Base-by-base conservation (phyloP, 1,139 yeast genomes). In the Yamadazyma pseudoaaseri region DNA sequence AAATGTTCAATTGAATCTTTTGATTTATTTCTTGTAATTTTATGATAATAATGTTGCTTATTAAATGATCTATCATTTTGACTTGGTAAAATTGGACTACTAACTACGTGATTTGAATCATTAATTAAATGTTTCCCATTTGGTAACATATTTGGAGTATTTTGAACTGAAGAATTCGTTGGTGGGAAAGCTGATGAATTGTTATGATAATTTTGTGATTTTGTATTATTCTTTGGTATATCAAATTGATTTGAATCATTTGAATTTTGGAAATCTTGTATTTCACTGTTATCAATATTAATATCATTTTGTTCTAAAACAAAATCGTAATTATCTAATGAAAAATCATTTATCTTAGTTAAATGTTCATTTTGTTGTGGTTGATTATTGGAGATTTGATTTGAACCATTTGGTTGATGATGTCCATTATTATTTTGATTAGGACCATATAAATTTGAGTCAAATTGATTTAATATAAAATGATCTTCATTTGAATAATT, bases 11-110 rank as follows among this genome's bases (percentile, higher is more conserved):
- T 33, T 4, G 37, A 20, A 6, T 37, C 41, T 47, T 42, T 62
- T 58, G 43, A 37, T 26, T 45, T 42, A 23, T 35, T 33, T 16
- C 41, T 36, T 21, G 38, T 33, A 7, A 35, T 15, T 36, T 63
- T 62, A 40, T 69, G 73, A 42, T 53, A 64, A 34, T 52, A 62
- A 44, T 69, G 76, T 43, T 68, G 73, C 34, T 66, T 62, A 37
- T 70, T 68, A 47, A 57, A 69, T 8, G 69, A 63, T 37, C 58
- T 60, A 26, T 65, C 71, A 43, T 68, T 67, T 40, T 70, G 76
- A 29, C 72, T 61, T 2, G 73, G 74, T 26, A 69, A 53, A 11
- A 69, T 58, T 2, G 74, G 76, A 22, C 70, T 63, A 25, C 53
- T 55, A 33, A 66, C 55, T 34, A 49, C 43, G 22, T 40, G 34